Conservation (phyloP, 257 asterid species). For the Scutellaria baicalensis region DNA sequence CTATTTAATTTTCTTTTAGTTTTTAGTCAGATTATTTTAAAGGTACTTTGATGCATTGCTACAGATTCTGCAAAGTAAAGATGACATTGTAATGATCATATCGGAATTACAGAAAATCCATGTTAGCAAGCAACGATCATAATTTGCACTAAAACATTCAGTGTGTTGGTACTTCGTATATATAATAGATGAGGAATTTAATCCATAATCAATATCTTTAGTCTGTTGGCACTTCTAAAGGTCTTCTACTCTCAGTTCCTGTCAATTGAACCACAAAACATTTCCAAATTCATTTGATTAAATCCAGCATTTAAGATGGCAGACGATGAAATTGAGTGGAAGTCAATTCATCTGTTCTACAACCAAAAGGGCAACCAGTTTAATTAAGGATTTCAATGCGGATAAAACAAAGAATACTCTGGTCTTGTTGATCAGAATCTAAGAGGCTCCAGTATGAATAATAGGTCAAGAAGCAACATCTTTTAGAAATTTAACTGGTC, state of each 20-base stretch:
- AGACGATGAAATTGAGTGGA: neutral
- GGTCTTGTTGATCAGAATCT: neutral
- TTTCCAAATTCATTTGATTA: neutral
- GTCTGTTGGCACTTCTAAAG: neutral
- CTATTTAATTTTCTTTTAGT: neutral
- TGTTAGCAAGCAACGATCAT: neutral
- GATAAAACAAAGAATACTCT: neutral
- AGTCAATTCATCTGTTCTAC: neutral
- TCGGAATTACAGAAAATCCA: neutral
- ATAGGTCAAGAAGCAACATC: neutral
- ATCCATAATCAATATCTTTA: neutral
- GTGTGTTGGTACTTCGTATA: neutral
- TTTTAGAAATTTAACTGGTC: neutral
- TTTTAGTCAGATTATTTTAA: neutral
- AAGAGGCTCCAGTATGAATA: neutral
- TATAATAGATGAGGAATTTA: no score
- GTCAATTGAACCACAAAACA: neutral
- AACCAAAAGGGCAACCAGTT: neutral
- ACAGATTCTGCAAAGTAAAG: neutral
- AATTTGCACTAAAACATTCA: neutral
- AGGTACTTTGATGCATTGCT: no score
- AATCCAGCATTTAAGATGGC: neutral
- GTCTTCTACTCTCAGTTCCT: neutral
- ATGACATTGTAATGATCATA: neutral
- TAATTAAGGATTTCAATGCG: neutral